These are phyloP conservation scores for Ceratocystis harringtonii DNA, from an alignment of 2,329 filamentous ascomycete genomes.

Conservation along the genomic window DNA sequence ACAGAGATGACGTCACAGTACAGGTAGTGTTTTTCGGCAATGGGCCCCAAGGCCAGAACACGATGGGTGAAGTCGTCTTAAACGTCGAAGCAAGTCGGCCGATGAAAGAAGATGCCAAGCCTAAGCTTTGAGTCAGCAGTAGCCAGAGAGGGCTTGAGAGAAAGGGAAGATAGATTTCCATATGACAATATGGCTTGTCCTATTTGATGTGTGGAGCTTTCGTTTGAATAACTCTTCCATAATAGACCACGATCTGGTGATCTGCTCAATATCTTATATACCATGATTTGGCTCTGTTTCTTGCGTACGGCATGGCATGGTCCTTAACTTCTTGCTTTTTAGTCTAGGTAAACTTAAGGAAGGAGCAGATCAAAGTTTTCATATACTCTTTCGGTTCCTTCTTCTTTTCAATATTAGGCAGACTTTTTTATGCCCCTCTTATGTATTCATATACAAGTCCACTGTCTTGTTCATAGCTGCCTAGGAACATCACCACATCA, in stretches of 20 bases:
- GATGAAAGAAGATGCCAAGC: conserved; percentile 24
- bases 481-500: not conserved
- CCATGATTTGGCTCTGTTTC: not conserved
- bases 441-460: not conserved
- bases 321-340: not conserved
- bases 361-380: not conserved
- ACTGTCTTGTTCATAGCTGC: not conserved
- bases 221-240: not conserved
- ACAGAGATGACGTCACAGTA: conserved; percentile 89
- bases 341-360: not conserved
- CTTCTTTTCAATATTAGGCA: not conserved
- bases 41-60: conserved; percentile 36
- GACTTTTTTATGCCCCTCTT: not conserved
- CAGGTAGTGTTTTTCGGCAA: conserved; percentile 98
- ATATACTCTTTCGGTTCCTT: not conserved
- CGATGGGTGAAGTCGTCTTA: conserved; percentile 58
- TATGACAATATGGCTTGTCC: not conserved
- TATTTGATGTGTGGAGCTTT: not conserved
- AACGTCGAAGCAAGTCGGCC: conserved; percentile 66
- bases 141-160: not conserved
- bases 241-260: not conserved
- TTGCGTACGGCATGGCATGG: not conserved
- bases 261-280: not conserved
- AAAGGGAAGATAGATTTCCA: not conserved
- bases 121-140: conserved; percentile 26